Conservation (phyloP, 2,329 filamentous ascomycete species). For the Stylonectria norvegica region DNA sequence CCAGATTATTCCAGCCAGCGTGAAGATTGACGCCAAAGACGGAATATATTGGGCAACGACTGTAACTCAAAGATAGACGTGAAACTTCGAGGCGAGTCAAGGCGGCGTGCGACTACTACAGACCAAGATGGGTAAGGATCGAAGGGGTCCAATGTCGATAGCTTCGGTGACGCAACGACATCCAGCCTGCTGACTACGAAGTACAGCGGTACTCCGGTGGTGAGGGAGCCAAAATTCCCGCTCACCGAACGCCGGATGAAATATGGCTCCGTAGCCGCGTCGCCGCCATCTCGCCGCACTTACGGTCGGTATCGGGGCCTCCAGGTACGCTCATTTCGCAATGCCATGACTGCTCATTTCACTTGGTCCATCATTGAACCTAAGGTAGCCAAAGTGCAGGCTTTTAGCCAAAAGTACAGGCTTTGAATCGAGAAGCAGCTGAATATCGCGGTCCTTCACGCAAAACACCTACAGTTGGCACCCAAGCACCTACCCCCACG, state of each 20-base stretch:
- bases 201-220: too few relatives aligned
- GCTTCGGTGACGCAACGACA: not conserved
- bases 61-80: not conserved
- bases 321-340: not conserved
- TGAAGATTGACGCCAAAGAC: slow-evolving; percentile 24
- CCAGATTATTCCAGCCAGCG: slow-evolving; percentile 50
- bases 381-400: too few relatives aligned
- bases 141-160: too few relatives aligned
- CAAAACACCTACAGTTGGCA: too few relatives aligned
- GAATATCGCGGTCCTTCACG: not conserved
- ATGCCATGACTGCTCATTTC: not conserved
- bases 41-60: not conserved
- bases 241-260: not conserved
- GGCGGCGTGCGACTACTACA: not conserved
- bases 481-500: too few relatives aligned
- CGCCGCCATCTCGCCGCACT: not conserved
- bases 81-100: not conserved
- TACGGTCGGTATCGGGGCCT: not conserved
- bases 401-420: not conserved
- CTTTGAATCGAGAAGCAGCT: not conserved
- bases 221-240: too few relatives aligned
- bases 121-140: too few relatives aligned
- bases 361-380: too few relatives aligned
- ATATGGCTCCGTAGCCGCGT: not conserved
- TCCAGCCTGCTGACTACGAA: too few relatives aligned